Evolutionary conservation across 2,329 filamentous ascomycete genomes (phyloP).

Genomic region (Monosporascus cannonballus): DNA sequence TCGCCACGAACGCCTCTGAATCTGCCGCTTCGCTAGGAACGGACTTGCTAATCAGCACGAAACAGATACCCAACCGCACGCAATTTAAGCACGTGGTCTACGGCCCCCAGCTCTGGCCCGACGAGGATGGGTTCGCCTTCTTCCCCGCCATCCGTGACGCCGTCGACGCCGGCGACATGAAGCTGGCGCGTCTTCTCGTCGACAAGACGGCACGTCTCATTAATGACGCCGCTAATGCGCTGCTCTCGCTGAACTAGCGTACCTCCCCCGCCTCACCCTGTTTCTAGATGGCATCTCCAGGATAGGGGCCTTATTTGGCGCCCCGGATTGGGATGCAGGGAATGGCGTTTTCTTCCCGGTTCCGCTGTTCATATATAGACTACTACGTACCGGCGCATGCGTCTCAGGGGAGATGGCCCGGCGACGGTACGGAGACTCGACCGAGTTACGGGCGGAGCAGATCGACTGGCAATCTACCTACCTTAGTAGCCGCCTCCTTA

Average conservation of each 20-base stretch:
- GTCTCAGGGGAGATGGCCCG: too few relatives aligned
- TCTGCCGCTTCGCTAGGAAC: neutral
- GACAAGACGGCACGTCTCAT: slow-evolving; percentile 67
- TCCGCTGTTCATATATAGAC: too few relatives aligned
- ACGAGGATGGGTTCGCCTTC: slow-evolving; percentile 53
- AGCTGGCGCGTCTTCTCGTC: slow-evolving; percentile 59
- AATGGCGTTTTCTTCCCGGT: too few relatives aligned
- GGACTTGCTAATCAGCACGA: slow-evolving; percentile 7
- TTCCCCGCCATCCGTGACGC: slow-evolving; percentile 86
- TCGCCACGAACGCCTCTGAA: neutral
- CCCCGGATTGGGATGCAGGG: too few relatives aligned
- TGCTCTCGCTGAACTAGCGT: slow-evolving; percentile 6
- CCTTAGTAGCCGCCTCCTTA: too few relatives aligned
- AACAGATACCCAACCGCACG: slow-evolving; percentile 71
- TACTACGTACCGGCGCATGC: too few relatives aligned
- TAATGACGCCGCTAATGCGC: slow-evolving; percentile 12
- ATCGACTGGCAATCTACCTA: too few relatives aligned
- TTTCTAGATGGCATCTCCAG: too few relatives aligned
- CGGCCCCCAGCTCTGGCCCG: slow-evolving; percentile 73
- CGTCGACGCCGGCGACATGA: slow-evolving; percentile 66
- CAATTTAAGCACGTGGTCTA: slow-evolving; percentile 95
- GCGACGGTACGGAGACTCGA: too few relatives aligned
- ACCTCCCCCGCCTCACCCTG: neutral
- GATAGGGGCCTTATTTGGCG: too few relatives aligned
- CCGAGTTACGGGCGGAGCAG: too few relatives aligned